phyloP scores from a whole-genome alignment of 345 rosid species.

The Hibiscus trionum region DNA sequence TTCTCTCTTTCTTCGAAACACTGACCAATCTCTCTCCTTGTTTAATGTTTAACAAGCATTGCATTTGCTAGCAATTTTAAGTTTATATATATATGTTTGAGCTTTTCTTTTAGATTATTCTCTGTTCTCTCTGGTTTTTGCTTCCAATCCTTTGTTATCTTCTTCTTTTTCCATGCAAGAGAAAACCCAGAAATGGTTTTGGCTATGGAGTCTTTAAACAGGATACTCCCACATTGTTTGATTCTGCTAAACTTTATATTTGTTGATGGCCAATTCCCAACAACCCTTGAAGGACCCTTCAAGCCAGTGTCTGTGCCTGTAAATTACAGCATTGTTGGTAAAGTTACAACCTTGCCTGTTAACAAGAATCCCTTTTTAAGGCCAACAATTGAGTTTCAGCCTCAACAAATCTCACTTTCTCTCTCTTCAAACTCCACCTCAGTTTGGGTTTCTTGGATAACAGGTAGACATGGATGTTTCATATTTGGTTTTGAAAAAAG shows the following conservation, averaged over 20 bases:
- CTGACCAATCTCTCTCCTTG: too few relatives aligned
- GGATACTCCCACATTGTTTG: not conserved
- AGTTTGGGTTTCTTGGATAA: slow-evolving; percentile 65
- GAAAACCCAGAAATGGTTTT: slow-evolving; percentile 2
- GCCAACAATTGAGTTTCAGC: slow-evolving; percentile 27
- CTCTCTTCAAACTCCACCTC: slow-evolving; percentile 40
- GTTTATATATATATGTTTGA: not conserved
- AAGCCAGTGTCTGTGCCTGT: slow-evolving; percentile 49
- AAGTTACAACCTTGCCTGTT: slow-evolving; percentile 44
- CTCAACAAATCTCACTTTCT: slow-evolving; percentile 56
- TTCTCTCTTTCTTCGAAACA: too few relatives aligned
- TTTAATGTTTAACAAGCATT: not conserved
- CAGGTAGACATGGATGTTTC: slow-evolving; percentile 23
- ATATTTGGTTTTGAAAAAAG: not conserved
- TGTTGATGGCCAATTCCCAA: slow-evolving; percentile 25
- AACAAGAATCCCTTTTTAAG: slow-evolving; percentile 32
- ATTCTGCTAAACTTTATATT: slow-evolving; percentile 6
- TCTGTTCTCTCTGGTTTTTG: not conserved
- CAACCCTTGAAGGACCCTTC: slow-evolving; percentile 66
- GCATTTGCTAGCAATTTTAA: not conserved
- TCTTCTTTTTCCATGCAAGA: not conserved
- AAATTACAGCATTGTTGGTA: slow-evolving; percentile 29
- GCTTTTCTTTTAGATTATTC: not conserved
- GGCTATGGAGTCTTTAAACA: not conserved
- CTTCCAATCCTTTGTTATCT: not conserved